Evolutionary conservation across 805 yeast genomes (phyloP).

Genomic region (Saccharomycopsis schoenii): DNA sequence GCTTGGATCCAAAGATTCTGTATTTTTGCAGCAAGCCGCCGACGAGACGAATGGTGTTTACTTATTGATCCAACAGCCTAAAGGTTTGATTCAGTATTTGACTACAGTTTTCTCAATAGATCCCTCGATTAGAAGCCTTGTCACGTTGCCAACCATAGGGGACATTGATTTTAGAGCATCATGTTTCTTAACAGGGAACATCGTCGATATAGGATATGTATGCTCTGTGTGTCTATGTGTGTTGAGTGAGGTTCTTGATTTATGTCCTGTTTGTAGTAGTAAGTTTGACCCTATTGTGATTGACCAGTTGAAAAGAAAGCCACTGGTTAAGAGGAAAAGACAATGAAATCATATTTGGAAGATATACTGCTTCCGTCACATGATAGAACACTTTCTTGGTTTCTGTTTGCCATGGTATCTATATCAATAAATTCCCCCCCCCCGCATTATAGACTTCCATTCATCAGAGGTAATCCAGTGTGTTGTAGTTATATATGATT

Average conservation of each 20-base stretch:
- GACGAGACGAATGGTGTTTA: slow-evolving; percentile 93
- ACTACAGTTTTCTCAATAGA: slow-evolving; percentile 78
- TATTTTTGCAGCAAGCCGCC: slow-evolving; percentile 89
- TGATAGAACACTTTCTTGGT: too few relatives aligned
- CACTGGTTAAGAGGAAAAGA: slow-evolving; percentile 34
- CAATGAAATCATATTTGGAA: not conserved
- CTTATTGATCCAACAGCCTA: slow-evolving; percentile 52
- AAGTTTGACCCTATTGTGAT: slow-evolving; percentile 58
- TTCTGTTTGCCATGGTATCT: too few relatives aligned
- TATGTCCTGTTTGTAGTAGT: slow-evolving; percentile 84
- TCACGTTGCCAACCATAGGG: slow-evolving; percentile 73
- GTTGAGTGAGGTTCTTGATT: slow-evolving; percentile 47
- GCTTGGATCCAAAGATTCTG: slow-evolving; percentile 37
- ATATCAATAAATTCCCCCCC: too few relatives aligned
- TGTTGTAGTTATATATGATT: too few relatives aligned
- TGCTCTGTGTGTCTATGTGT: slow-evolving; percentile 89
- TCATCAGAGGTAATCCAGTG: too few relatives aligned
- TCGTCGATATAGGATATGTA: slow-evolving; percentile 88
- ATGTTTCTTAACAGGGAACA: slow-evolving; percentile 82
- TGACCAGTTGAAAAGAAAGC: slow-evolving; percentile 47
- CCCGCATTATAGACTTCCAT: too few relatives aligned
- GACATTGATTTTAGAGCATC: slow-evolving; percentile 92
- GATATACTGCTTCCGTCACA: too few relatives aligned
- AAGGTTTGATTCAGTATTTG: slow-evolving; percentile 75
- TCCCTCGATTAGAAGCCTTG: slow-evolving; percentile 66